Percentiles rank a stretch among this genome's conserved stretches.
Evolutionary conservation across 768 basidiomycete species (phyloP).

Genomic region (Leccinum ochraceum): DNA sequence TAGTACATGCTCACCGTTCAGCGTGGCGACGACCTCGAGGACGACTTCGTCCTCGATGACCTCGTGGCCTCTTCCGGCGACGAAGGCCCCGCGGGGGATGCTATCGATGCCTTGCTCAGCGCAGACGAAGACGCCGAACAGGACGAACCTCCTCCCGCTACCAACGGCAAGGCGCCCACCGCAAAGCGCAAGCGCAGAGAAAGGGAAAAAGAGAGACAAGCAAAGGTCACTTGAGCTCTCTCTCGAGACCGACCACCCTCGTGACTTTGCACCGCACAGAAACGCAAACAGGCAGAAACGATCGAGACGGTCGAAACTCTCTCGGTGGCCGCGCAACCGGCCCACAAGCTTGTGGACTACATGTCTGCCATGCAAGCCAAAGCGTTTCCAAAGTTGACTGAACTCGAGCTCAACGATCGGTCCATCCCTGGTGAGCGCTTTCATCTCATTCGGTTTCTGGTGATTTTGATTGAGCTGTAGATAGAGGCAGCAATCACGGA

Average conservation of each 20-base stretch:
- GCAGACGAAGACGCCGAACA: conserved; percentile 44
- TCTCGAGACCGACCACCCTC: neutral
- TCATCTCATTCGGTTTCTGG: conserved; percentile 10
- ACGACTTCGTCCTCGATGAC: conserved; percentile 76
- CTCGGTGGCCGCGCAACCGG: conserved; percentile 58
- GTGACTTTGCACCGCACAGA: conserved; percentile 42
- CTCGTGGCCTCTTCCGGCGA: conserved; percentile 64
- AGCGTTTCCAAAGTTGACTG: conserved; percentile 65
- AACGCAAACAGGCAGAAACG: conserved; percentile 58
- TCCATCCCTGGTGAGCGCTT: conserved; percentile 67
- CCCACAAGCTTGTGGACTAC: conserved; percentile 60
- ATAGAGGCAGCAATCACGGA: conserved; percentile 74
- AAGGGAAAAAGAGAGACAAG: conserved; percentile 71
- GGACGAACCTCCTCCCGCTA: conserved; percentile 23
- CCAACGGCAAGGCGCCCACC: conserved; percentile 21
- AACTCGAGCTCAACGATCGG: conserved; percentile 79
- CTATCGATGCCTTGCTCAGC: conserved; percentile 43
- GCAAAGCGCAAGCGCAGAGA: conserved; percentile 74
- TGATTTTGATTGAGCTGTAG: conserved; percentile 52
- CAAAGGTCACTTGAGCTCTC: conserved; percentile 50
- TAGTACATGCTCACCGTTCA: conserved; percentile 27
- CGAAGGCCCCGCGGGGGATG: conserved; percentile 42
- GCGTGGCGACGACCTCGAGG: conserved; percentile 80
- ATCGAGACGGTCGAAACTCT: conserved; percentile 37
- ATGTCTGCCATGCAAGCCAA: conserved; percentile 67